A percentile compares a stretch with the other conserved stretches of the same genome.
These are phyloP conservation scores for Cyclotella baltica DNA, from an alignment of 108 stramenopile species.

Conservation along the genomic window DNA sequence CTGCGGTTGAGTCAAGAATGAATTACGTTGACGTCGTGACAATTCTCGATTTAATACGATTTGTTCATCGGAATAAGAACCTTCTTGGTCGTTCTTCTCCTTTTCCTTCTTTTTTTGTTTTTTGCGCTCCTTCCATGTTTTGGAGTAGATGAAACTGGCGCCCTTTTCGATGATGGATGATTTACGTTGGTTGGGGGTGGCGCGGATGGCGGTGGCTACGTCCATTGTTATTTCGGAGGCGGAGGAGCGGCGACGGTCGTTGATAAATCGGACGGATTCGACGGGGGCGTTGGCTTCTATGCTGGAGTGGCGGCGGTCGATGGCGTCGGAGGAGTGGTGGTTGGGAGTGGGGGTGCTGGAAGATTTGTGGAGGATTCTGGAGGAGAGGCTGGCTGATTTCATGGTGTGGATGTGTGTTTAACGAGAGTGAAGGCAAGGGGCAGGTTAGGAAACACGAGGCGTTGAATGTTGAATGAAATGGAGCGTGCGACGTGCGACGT, in stretches of 20 bases:
- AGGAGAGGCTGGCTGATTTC: too few species aligned
- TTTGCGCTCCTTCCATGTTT: conserved; percentile 15
- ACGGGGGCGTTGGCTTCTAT: neutral
- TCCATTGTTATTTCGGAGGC: conserved; percentile 13
- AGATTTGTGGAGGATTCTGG: too few species aligned
- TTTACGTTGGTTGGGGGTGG: neutral
- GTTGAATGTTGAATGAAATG: too few species aligned
- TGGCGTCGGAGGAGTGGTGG: too few species aligned
- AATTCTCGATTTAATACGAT: conserved; percentile 22
- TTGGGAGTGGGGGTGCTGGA: too few species aligned
- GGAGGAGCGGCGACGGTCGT: neutral
- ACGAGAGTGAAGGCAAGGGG: too few species aligned
- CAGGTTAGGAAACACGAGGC: too few species aligned
- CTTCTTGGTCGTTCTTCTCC: neutral
- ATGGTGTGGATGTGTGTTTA: too few species aligned
- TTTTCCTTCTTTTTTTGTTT: neutral
- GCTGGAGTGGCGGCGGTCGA: too few species aligned
- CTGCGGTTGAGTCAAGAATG: neutral
- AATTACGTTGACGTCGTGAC: conserved; percentile 15
- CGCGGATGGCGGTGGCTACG: neutral
- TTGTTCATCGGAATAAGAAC: conserved; percentile 10
- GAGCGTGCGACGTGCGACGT: too few species aligned
- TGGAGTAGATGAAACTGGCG: conserved; percentile 22
- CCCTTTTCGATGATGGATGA: conserved; percentile 20
- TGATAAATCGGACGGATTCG: neutral